Base-by-base conservation (phyloP, 2,329 filamentous ascomycete genomes). In the Apiospora malaysiana region DNA sequence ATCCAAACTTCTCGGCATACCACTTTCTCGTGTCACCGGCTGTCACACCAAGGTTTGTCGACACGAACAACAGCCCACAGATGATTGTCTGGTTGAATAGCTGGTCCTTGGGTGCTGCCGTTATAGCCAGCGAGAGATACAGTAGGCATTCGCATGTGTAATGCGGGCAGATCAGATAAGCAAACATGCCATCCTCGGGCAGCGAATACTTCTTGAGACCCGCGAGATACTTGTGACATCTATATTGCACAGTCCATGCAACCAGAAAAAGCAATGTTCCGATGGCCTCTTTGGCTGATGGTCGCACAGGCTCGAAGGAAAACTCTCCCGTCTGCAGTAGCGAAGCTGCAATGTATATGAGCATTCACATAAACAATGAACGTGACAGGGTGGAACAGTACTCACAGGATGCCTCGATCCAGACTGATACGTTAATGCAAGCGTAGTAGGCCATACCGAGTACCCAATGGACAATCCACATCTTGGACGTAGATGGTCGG, bases 71-170 rank as follows among this genome's bases (percentile, higher is more conserved):
- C 51, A 93, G 77, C 7, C 89, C 93, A 70, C 89, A 89, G 46
- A 93, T 77, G 59, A 98, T 80, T 0, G 95, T 95, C 78, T 84
- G 88, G 81, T 97, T 98, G 71, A 94, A 79, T 70, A 88, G 73
- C 43, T 84, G 81, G 14, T 90, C 92, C 9, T 82, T 77, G 0
- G 95, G 94, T 0, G 95, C 94, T 42, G 91, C 90, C 49, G 92
- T 80, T 65, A 96, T 82, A 2, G 94, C 88, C 74, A 99, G 82
- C n/a, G 92, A 88, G 25, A 94, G 78, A 79, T 99, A 98, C 71
- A 98, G 89, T 51, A 92, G 79, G 78, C 93, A 95, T 83, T 98
- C 96, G 77, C 92, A 94, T 4, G 93, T 93, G 81, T 98, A 99
- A 82, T 99, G 96, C 23, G 96, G 94, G 76, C 93, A 97, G 49